Conservation (phyloP, 495 filamentous ascomycete genomes). For the Xylaria longipes region DNA sequence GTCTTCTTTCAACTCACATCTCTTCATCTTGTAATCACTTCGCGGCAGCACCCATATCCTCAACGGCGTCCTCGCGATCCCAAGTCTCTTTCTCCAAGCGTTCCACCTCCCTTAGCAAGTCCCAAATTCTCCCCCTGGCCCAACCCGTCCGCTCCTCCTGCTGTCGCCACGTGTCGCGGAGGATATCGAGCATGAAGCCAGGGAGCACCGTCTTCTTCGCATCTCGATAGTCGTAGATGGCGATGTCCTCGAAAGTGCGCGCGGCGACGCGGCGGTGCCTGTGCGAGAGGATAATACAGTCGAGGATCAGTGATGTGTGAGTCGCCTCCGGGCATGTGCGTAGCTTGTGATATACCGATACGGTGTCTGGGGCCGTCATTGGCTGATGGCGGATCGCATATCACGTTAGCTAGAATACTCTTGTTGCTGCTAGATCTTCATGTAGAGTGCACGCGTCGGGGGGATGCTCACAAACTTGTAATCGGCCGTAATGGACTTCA, state of each 20-base stretch:
- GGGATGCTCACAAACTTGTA: conserved; percentile 82
- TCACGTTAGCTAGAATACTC: neutral
- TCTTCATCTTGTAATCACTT: neutral
- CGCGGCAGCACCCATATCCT: conserved; percentile 68
- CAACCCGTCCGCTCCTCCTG: conserved; percentile 67
- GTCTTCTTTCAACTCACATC: neutral
- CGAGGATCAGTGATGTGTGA: conserved; percentile 52
- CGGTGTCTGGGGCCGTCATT: conserved; percentile 84
- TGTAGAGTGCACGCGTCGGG: neutral
- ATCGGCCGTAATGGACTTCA: conserved; percentile 80
- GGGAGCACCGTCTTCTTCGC: conserved; percentile 65
- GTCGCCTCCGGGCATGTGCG: conserved; percentile 42
- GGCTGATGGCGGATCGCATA: conserved; percentile 59
- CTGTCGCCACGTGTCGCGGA: conserved; percentile 66
- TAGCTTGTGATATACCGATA: conserved; percentile 90
- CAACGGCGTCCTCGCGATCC: conserved; percentile 72
- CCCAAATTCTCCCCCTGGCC: conserved; percentile 55
- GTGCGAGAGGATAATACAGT: conserved; percentile 78
- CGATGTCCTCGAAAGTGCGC: conserved; percentile 79
- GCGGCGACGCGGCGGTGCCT: conserved; percentile 78
- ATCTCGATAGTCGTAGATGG: conserved; percentile 80
- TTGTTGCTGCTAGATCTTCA: neutral
- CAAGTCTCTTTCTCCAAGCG: conserved; percentile 74
- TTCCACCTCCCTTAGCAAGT: conserved; percentile 62
- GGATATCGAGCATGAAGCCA: conserved; percentile 69